A percentile compares a stretch with the other conserved stretches of the same genome.
Conservation (phyloP, 129 eudicot genomes). For the Saussurea involucrata region DNA sequence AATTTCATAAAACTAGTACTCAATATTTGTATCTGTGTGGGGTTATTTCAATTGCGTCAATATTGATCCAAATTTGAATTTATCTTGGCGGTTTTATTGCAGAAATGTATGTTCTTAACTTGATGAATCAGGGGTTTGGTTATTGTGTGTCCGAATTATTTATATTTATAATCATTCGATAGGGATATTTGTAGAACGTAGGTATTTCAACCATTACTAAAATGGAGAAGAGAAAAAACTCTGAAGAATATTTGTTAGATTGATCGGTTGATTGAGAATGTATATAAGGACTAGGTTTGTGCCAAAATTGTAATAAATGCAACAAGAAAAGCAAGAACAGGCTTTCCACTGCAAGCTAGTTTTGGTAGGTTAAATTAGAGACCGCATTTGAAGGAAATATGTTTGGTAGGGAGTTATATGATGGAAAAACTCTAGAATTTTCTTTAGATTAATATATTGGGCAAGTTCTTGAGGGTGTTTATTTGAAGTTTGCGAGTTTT, state of each 20-base stretch:
- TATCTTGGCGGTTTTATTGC: conserved; percentile 20
- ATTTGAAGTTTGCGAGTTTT: not conserved
- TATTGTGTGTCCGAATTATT: not conserved
- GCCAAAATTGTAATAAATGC: not conserved
- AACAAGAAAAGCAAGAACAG: not conserved
- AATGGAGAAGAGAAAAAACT: not conserved
- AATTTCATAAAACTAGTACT: not conserved
- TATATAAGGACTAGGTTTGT: not conserved
- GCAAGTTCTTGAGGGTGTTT: not conserved
- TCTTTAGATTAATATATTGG: not conserved
- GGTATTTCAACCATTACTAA: not conserved
- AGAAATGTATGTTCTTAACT: not conserved
- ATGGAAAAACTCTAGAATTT: not conserved
- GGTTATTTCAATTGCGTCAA: not conserved
- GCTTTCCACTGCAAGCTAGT: not conserved
- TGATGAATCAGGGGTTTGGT: not conserved
- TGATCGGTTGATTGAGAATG: not conserved
- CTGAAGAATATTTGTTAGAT: not conserved
- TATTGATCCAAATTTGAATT: conserved; percentile 17
- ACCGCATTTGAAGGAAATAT: not conserved
- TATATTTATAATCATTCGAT: not conserved
- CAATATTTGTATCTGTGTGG: not conserved
- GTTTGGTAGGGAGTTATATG: not conserved
- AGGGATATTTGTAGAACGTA: not conserved
- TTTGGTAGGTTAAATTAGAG: not conserved